These are phyloP conservation scores for Aspergillus biplanus DNA, from an alignment of 495 filamentous ascomycete species.

Conservation along the genomic window DNA sequence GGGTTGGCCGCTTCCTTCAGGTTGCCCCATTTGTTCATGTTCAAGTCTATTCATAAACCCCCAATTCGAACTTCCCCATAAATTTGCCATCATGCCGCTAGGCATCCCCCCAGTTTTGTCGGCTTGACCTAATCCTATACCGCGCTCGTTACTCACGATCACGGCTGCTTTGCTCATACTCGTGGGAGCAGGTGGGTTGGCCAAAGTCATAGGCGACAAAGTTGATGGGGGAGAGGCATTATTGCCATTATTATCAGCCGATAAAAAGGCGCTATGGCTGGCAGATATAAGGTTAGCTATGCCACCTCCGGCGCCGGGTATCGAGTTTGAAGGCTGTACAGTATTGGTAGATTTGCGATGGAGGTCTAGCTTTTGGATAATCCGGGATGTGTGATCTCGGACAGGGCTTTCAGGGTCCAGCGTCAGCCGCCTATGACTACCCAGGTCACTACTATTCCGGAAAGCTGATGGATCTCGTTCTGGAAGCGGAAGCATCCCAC, in stretches of 20 bases:
- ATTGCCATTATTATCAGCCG: conserved; percentile 39
- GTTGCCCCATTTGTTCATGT: conserved; percentile 53
- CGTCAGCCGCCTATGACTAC: conserved; percentile 49
- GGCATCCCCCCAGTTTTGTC: conserved; percentile 73
- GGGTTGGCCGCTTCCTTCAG: conserved; percentile 40
- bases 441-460: conserved; percentile 75
- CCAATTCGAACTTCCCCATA: conserved; percentile 90
- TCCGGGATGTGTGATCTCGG: conserved; percentile 73
- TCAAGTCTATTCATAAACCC: conserved; percentile 71
- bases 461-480: conserved; percentile 59
- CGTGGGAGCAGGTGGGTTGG: conserved; percentile 81
- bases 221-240: conserved; percentile 56
- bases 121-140: conserved; percentile 58
- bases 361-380: conserved; percentile 91
- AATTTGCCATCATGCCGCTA: conserved; percentile 83
- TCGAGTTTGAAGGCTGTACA: conserved; percentile 38
- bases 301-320: conserved; percentile 59
- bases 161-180: conserved; percentile 88
- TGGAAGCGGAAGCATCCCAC: conserved; percentile 67
- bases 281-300: conserved; percentile 87
- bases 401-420: conserved; percentile 60
- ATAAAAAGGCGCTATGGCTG: conserved; percentile 70
- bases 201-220: conserved; percentile 82
- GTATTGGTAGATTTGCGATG: conserved; percentile 75
- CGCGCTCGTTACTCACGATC: conserved; percentile 75